These are phyloP conservation scores for Austroboletus sp. DNA, from an alignment of 1,284 basidiomycete genomes.

Conservation along the genomic window DNA sequence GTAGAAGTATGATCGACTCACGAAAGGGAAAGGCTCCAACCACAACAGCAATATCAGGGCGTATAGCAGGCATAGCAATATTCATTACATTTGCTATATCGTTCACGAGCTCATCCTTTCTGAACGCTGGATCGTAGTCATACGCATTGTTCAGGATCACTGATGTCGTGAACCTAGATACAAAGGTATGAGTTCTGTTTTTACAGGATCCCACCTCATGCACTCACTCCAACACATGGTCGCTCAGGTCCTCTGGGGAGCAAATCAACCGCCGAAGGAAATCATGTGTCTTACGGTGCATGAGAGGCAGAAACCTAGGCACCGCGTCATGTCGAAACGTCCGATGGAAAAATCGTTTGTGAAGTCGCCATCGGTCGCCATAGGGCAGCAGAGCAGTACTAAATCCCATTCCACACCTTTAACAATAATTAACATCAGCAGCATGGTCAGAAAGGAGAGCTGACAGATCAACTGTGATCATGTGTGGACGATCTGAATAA, in stretches of 20 bases:
- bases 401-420: background rate
- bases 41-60: conserved; percentile 5
- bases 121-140: background rate
- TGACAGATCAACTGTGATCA: background rate
- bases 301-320: background rate
- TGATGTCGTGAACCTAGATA: conserved; percentile 8
- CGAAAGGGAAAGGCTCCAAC: background rate
- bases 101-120: background rate
- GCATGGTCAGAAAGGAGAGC: background rate
- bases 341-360: background rate
- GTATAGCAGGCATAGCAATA: background rate
- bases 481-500: background rate
- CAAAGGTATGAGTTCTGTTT: background rate
- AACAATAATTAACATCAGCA: background rate
- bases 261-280: background rate
- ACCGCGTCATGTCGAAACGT: background rate
- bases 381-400: background rate
- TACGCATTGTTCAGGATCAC: conserved; percentile 12
- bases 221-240: conserved; percentile 8
- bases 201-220: background rate
- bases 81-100: background rate
- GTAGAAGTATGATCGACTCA: background rate
- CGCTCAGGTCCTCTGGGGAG: background rate
- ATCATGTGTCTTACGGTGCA: background rate
- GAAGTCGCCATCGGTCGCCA: background rate